Base-by-base conservation (phyloP, 306 rosid genomes). In the Begonia peltatifolia region DNA sequence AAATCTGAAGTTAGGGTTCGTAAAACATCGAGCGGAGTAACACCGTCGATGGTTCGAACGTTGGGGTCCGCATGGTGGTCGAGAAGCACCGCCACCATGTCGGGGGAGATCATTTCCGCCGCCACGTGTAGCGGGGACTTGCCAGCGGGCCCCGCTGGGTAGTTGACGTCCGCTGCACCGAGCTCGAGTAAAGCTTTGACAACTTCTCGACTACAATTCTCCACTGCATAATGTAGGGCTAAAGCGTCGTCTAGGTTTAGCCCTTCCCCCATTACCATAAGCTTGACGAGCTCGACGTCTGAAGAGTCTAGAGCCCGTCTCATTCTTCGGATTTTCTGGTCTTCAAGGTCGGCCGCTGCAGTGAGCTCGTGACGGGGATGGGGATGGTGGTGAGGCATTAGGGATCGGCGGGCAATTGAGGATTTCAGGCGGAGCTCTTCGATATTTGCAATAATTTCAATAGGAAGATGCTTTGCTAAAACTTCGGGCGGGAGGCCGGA, bases 201-300 rank as follows among this genome's bases (percentile, higher is more conserved):
- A 0, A 92, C 99, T 65, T 92, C 99, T 1, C 99, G 72, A 74
- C 94, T 92, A 48, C 99, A 92, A 67, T 67, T 92, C 72, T 92
- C 93, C 0, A 92, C 99, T 0, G 99, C 93, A 5, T 86, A 92
- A 65, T 83, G 99, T 6, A 92, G 65, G 15, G 99, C 99, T 14
- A 92, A 55, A 3, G 96, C 99, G 10, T 92, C 99, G 13, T 92
- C 99, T 0, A 92, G 87, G 61, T 92, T 92, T 2, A 92, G 82
- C n/a, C 99, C 99, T 68, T 92, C 99, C 0, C 99, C 99, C 99
- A 92, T 92, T 0, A 92, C 96, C 99, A 92, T 92, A 6, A 92
- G 89, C 62, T 92, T 92, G 1, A 92, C 99, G 0, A 92, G 81
- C 42, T 87, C 99, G 0, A 92, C 99, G 10, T 92, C 99, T 0